Base-by-base conservation (phyloP, 2,329 filamentous ascomycete species). In the Aspergillus intermedius region DNA sequence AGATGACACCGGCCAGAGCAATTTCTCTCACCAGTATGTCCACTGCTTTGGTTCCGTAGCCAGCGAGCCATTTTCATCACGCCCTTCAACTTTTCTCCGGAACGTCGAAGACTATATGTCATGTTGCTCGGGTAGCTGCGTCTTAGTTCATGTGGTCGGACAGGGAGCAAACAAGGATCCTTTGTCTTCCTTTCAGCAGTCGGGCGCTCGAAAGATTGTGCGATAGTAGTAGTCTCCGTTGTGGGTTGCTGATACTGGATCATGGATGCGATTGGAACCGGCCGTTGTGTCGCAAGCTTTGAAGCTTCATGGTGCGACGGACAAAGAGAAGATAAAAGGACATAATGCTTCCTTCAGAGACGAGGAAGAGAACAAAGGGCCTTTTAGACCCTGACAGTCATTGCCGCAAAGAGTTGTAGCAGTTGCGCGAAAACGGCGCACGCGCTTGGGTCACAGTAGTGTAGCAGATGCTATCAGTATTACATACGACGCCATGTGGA, bases 381-480 rank as follows among this genome's bases (percentile, higher is more conserved):
- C 60, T 59, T 49, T 64, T 64, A 40, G 62, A 61, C 56, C 55
- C 59, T 60, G 47, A 63, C 62, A 51, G 61, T 58, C 10, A 45
- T 51, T 47, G 44, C 49, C 47, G 39, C 42, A 39, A 25, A 49
- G 42, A 56, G 34, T 32, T 47, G 45, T 42, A 19, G n/a, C 46
- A 57, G 46, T 52, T 52, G 54, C 50, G 57, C 54, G 59, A 53
- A 61, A 62, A 55, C 58, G 60, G 60, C 56, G 54, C 60, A 61
- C 59, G 60, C 57, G 65, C 57, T 55, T 54, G 51, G 58, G 56
- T 65, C 62, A 66, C 55, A 57, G 25, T 30, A 30, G 51, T 49
- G 53, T 46, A 45, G 51, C 45, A 46, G 23, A 60, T 62, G 56
- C 51, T 61, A 62, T 67, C 62, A 65, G 57, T 47, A 62, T 66